Evolutionary conservation across 306 rosid species (phyloP).

Genomic region (Cyclanthera cordifolia): DNA sequence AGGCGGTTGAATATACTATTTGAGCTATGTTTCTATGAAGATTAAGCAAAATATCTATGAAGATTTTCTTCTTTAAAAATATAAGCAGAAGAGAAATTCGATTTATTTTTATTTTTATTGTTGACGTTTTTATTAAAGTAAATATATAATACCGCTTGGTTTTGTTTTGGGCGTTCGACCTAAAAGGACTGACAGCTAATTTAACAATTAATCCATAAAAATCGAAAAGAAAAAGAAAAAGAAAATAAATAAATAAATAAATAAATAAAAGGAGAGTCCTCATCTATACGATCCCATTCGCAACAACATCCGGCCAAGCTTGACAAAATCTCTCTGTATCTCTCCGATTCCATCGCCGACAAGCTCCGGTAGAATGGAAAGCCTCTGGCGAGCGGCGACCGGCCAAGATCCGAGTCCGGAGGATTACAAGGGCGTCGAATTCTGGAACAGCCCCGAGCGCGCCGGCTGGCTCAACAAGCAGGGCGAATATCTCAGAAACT

Average conservation of each 20-base stretch:
- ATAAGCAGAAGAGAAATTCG: no score
- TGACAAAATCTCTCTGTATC: not conserved
- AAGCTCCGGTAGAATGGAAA: constrained; percentile 31
- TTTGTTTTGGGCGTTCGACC: not conserved
- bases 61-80: no score
- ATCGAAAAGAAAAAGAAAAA: not conserved
- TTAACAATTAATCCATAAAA: not conserved
- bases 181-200: constrained; percentile 8
- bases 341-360: not conserved
- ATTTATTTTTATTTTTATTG: no score
- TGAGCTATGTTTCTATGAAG: no score
- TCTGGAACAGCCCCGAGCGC: constrained; percentile 58
- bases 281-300: not conserved
- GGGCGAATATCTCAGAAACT: constrained; percentile 57
- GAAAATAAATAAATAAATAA: not conserved
- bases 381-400: constrained; percentile 60
- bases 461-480: constrained; percentile 53
- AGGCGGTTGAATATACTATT: no score
- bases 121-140: no score
- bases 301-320: not conserved
- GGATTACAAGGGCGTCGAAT: constrained; percentile 46
- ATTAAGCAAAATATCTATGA: no score
- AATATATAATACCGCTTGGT: not conserved
- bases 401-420: constrained; percentile 61
- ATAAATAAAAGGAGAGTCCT: not conserved